phyloP scores from a whole-genome alignment of 2,329 filamentous ascomycete genomes.

The Incumbomyces lentus region DNA sequence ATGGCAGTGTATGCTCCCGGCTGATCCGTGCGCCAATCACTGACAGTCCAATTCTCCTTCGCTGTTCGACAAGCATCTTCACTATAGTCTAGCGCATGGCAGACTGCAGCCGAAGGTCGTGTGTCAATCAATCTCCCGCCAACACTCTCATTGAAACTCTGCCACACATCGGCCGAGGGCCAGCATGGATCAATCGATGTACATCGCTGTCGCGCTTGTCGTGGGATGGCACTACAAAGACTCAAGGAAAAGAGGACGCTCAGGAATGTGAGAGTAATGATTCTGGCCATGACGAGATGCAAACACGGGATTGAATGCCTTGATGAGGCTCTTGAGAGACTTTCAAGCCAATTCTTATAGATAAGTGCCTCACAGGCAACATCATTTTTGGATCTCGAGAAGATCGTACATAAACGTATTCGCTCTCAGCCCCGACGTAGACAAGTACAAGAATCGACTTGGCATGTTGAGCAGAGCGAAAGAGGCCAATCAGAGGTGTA shows the following conservation, averaged over 20 bases:
- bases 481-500: too few relatives aligned
- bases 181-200: constrained; percentile 24
- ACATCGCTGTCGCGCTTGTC: background rate
- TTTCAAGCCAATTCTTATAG: background rate
- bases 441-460: background rate
- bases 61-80: constrained; percentile 11
- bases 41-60: constrained; percentile 15
- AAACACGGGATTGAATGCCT: background rate
- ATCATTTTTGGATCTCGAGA: background rate
- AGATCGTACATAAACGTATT: background rate
- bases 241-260: background rate
- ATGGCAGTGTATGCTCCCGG: constrained; percentile 22
- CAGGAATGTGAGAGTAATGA: background rate
- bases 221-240: background rate
- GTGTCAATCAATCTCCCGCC: constrained; percentile 26
- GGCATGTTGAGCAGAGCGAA: too few relatives aligned
- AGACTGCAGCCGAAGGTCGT: constrained; percentile 21
- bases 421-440: background rate
- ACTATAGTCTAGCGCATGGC: constrained; percentile 10
- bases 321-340: background rate
- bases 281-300: background rate
- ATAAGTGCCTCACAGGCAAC: background rate
- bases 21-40: constrained; percentile 19
- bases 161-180: constrained; percentile 24
- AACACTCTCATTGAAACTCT: constrained; percentile 25